phyloP scores from a whole-genome alignment of 164 flowering plant genomes.

The Kingdonia uniflora region DNA sequence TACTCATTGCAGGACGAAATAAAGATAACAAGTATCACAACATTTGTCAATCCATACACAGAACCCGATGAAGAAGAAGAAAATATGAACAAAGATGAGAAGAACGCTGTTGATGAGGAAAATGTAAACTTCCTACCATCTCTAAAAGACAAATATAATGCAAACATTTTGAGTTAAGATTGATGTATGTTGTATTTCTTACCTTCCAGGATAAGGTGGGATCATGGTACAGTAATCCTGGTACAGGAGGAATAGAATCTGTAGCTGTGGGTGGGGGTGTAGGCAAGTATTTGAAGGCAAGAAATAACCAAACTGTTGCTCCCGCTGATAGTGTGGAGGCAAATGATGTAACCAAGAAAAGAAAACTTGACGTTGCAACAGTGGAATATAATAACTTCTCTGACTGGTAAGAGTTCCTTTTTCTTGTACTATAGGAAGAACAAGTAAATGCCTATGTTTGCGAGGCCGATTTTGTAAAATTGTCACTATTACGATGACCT shows the following conservation, averaged over 20 bases:
- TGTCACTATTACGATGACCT: too few species aligned
- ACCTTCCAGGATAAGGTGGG: constrained; percentile 71
- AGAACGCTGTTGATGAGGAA: constrained; percentile 48
- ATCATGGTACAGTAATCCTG: constrained; percentile 94
- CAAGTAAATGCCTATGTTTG: background rate
- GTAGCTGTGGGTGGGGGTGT: constrained; percentile 52
- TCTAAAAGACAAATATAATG: background rate
- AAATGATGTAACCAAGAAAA: constrained; percentile 44
- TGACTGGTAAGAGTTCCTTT: constrained; percentile 41
- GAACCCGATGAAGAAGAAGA: constrained; percentile 81
- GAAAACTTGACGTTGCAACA: constrained; percentile 36
- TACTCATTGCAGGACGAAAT: constrained; percentile 72
- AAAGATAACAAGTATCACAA: constrained; percentile 55
- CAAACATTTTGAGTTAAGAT: background rate
- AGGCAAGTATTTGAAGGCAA: constrained; percentile 78
- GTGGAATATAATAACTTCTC: constrained; percentile 62
- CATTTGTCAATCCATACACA: constrained; percentile 82
- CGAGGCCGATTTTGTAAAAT: background rate
- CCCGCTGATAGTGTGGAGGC: constrained; percentile 13
- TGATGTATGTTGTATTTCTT: background rate
- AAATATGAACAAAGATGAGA: constrained; percentile 40
- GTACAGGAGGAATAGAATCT: constrained; percentile 35
- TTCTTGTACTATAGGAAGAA: background rate
- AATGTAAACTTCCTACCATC: constrained; percentile 31
- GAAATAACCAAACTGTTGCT: constrained; percentile 23